Evolutionary conservation across 2,329 filamentous ascomycete species (phyloP), one percentile per base, ranked within the genome.

Genomic region (Tolypocladium inflatum): DNA sequence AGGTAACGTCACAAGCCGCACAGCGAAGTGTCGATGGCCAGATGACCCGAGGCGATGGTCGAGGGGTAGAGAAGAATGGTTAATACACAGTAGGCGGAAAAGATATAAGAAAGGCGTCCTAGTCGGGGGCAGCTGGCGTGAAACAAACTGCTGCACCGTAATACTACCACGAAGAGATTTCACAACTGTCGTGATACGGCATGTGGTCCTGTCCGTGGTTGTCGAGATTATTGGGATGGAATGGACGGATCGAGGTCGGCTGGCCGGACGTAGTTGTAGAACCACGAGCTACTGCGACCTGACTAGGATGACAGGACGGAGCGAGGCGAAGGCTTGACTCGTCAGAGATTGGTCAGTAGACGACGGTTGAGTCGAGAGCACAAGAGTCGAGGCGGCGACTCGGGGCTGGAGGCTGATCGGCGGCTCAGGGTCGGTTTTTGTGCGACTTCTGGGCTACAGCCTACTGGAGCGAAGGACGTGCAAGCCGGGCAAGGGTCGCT

Each of bases 61-160:
- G 51, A 48, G 41, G 41, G 56, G 41, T 38, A 50, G 26, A 23
- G 21, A 54, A 17, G 38, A 35, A 53, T 3, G 4, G 30, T 56
- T 41, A 52, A 54, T 55, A 58, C 41, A 19, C 33, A 50, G 45
- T 26, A 38, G 39, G 26, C 30, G 4, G 54, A 39, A 30, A 45
- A 43, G 59, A 58, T 55, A 23, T 58, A 45, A 57, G 56, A 55
- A 55, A 45, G 57, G 37, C 42, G 39, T 37, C 43, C 41, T 42
- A 54, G 64, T 67, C 69, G 67, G 72, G 66, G 68, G 68, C 67
- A 73, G 67, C 64, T 66, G 70, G 62, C 64, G 78, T 80, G 69
- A 72, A 75, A 80, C 78, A 74, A 75, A 76, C 76, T 76, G 75
- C 73, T 77, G 76, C 75, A 76, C 73, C 69, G 77, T 78, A 73